These are phyloP conservation scores for Penicillium sp. DNA, from an alignment of 2,329 filamentous ascomycete species.

Conservation along the genomic window DNA sequence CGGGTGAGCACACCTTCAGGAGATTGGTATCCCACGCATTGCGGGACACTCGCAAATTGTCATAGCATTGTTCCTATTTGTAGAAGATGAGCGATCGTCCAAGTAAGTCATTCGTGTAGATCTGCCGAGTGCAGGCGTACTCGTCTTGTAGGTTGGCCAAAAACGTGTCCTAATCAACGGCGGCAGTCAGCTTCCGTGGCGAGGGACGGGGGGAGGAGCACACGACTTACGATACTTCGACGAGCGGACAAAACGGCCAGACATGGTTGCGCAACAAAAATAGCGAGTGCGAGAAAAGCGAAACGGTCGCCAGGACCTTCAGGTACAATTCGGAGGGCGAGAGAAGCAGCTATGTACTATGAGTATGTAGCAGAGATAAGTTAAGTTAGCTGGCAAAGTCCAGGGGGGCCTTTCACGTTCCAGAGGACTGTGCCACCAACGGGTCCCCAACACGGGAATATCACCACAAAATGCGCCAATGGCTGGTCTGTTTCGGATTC, in stretches of 20 bases:
- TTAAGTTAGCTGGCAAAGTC: neutral
- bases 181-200: slow-evolving; percentile 25
- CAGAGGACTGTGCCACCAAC: neutral
- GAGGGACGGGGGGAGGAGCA: slow-evolving; percentile 11
- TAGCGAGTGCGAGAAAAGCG: neutral
- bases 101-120: neutral
- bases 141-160: slow-evolving; percentile 91
- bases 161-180: slow-evolving; percentile 76
- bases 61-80: slow-evolving; percentile 83
- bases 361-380: neutral
- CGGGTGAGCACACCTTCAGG: slow-evolving; percentile 68
- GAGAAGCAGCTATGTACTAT: neutral
- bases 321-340: neutral
- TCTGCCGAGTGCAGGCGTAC: slow-evolving; percentile 33
- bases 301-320: slow-evolving; percentile 12
- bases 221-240: slow-evolving; percentile 65
- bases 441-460: neutral
- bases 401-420: neutral
- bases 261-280: slow-evolving; percentile 46
- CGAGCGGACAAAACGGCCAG: slow-evolving; percentile 68
- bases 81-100: slow-evolving; percentile 14
- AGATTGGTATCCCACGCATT: slow-evolving; percentile 99
- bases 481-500: neutral
- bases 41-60: slow-evolving; percentile 92
- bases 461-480: neutral